phyloP scores from a whole-genome alignment of 2,329 filamentous ascomycete genomes.

The Phoma herbarum region DNA sequence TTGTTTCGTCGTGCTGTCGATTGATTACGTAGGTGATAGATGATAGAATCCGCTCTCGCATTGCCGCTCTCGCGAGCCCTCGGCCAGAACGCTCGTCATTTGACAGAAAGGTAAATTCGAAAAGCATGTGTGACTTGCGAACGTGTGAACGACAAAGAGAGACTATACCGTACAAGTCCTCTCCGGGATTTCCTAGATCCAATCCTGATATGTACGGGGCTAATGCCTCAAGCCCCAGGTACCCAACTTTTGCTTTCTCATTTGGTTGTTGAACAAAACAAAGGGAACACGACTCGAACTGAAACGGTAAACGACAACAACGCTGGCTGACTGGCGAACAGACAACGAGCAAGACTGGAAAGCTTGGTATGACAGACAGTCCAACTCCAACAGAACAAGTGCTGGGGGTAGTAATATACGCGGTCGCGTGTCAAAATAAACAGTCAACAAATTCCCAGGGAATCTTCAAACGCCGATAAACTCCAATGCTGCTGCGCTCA shows the following conservation, averaged over 20 bases:
- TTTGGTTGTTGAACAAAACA: background rate
- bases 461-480: conserved; percentile 46
- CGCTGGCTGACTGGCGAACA: conserved; percentile 3
- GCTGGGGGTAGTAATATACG: conserved; percentile 18
- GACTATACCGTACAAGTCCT: conserved; percentile 35
- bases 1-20: conserved; percentile 12
- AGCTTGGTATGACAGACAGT: conserved; percentile 15
- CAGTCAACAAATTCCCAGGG: conserved; percentile 30
- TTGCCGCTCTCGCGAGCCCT: background rate
- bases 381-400: conserved; percentile 13
- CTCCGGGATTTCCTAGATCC: conserved; percentile 3
- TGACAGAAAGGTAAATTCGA: background rate
- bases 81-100: background rate
- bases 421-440: conserved; percentile 10
- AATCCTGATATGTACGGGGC: conserved; percentile 12
- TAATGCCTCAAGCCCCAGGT: conserved; percentile 7
- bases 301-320: conserved; percentile 3
- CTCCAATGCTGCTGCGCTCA: conserved; percentile 53
- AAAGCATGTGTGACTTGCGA: conserved; percentile 1
- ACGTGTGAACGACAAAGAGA: conserved; percentile 25
- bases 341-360: background rate
- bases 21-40: conserved; percentile 19
- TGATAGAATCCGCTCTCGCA: conserved; percentile 1
- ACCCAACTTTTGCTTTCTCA: conserved; percentile 29
- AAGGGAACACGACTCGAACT: background rate